Base-by-base conservation (phyloP, 805 yeast species). In the Yamadazyma scolyti region DNA sequence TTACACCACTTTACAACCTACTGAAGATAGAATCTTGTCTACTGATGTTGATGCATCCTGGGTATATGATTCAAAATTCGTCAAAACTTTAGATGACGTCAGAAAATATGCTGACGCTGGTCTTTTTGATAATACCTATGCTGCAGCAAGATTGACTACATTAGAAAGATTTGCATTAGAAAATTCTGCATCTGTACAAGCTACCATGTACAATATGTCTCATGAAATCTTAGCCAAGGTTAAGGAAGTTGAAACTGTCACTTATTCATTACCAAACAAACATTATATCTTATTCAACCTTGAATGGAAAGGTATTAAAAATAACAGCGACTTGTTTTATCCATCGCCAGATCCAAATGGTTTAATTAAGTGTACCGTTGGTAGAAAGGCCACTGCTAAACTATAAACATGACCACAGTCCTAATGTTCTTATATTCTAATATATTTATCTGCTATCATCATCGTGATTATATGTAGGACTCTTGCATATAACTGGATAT, bases 311-410 rank as follows among this genome's bases (percentile, higher is more conserved):
- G 95, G 93, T 22, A 69, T 84, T 48, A 68, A 73, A 46, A 81
- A 82, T 56, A 85, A 88, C 48, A 79, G 82, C 37, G 94, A 83
- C 48, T 72, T 89, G 44, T 88, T 80, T 61, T 87, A 88, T 56
- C 97, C 97, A 46, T 69, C 86, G 22, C 78, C 94, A 36, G 90
- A 89, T 64, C 97, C 97, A 50, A 88, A 85, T 55, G 97, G 97
- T 29, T 75, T 83, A 59, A 89, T 89, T 59, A 82, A 80, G 58
- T 81, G 87, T 57, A 83, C 89, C 11, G 95, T 89, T 44, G 82
- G 79, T 33, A 81, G 96, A 62, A 53, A 54, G 28, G 47, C 40
- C 9, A 58, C 60, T 25, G 42, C 69, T 16, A 73, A 76, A 53
- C 61, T 81, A 35, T 85, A 75, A 15, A 25, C 18, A 13, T 23